Evolutionary conservation across 495 filamentous ascomycete genomes (phyloP).

Genomic region (Lepraria neglecta): DNA sequence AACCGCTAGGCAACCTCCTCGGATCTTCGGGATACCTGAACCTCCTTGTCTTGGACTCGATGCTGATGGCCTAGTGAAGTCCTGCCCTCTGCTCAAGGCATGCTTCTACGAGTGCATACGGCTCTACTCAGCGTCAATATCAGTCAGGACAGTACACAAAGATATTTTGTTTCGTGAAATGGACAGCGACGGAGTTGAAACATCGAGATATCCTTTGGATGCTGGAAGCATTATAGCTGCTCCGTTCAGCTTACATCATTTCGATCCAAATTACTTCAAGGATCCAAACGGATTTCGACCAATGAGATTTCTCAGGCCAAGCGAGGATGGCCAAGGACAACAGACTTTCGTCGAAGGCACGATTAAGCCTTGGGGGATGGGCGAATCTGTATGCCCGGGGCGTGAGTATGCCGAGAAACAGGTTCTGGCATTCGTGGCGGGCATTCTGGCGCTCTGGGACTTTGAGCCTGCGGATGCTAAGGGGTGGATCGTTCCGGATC

Average conservation of each 20-base stretch:
- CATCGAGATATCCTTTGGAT: not conserved
- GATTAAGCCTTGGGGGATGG: not conserved
- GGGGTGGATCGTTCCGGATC: conserved; percentile 13
- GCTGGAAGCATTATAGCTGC: not conserved
- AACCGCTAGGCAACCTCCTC: conserved; percentile 39
- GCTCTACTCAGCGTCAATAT: conserved; percentile 40
- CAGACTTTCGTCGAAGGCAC: not conserved
- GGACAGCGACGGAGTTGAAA: not conserved
- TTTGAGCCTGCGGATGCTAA: conserved; percentile 30
- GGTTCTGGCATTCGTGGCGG: conserved; percentile 43
- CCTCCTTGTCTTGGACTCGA: conserved; percentile 46
- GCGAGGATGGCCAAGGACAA: not conserved
- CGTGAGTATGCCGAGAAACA: conserved; percentile 39
- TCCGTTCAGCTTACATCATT: not conserved
- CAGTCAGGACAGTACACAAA: not conserved
- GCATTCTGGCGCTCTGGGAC: conserved; percentile 48
- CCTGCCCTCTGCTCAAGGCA: conserved; percentile 48
- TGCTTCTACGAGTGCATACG: conserved; percentile 51
- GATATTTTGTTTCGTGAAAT: not conserved
- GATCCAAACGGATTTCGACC: not conserved
- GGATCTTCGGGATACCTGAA: conserved; percentile 50
- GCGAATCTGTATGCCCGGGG: conserved; percentile 24
- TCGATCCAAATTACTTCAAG: conserved; percentile 1
- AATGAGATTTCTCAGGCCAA: not conserved
- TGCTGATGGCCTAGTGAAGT: conserved; percentile 37